Evolutionary conservation across 2,329 filamentous ascomycete species (phyloP).

Genomic region (Penicillium aurantiogriseum): DNA sequence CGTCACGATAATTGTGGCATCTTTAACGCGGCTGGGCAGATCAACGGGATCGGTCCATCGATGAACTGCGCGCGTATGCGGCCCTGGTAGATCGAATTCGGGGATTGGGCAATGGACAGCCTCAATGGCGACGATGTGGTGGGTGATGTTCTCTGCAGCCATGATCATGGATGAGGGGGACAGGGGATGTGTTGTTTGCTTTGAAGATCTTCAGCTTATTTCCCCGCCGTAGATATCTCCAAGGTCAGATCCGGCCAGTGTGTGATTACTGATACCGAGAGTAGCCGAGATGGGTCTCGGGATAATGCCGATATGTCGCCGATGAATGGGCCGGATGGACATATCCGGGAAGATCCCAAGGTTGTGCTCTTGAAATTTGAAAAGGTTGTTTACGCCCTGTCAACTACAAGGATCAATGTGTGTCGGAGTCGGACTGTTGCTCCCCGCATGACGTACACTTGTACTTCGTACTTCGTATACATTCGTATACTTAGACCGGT

Average conservation of each 20-base stretch:
- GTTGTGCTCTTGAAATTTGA: not conserved
- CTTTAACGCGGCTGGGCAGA: conserved; percentile 38
- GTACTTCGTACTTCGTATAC: not conserved
- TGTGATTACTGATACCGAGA: conserved; percentile 3
- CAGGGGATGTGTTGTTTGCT: not conserved
- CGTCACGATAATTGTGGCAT: conserved; percentile 50
- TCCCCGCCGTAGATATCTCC: not conserved
- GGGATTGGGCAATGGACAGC: conserved; percentile 43
- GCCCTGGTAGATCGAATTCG: conserved; percentile 45
- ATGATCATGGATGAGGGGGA: not conserved
- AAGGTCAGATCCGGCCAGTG: not conserved
- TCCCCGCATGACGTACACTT: not conserved
- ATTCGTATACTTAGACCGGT: not conserved
- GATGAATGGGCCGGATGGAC: not conserved
- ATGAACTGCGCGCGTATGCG: conserved; percentile 37
- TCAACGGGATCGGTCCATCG: conserved; percentile 33
- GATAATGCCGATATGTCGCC: not conserved
- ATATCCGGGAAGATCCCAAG: not conserved
- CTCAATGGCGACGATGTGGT: conserved; percentile 51
- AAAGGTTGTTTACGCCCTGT: not conserved
- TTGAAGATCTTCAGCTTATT: not conserved
- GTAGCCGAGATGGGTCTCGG: conserved; percentile 2
- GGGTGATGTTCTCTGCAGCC: conserved; percentile 25
- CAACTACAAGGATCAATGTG: not conserved
- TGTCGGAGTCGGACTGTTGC: not conserved